phyloP scores from a whole-genome alignment of 768 basidiomycete species.

The Mycena latifolia region DNA sequence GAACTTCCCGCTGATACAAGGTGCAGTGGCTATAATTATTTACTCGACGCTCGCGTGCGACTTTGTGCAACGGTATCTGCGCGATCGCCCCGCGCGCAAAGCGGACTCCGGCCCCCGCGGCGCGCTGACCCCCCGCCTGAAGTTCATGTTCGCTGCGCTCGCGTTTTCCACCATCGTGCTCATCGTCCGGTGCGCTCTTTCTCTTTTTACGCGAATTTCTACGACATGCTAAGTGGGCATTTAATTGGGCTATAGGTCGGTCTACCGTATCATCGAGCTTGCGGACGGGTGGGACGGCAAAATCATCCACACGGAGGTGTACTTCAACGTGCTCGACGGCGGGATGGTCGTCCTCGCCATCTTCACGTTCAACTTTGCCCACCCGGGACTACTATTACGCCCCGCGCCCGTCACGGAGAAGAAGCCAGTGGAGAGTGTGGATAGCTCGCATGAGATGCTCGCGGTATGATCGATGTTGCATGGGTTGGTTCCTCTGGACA shows the following conservation, averaged over 20 bases:
- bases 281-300: constrained; percentile 62
- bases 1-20: background rate
- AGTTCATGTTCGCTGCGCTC: constrained; percentile 50
- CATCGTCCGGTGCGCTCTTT: constrained; percentile 61
- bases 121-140: background rate
- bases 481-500: no score
- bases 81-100: constrained; percentile 45
- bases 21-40: constrained; percentile 55
- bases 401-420: background rate
- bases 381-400: constrained; percentile 12
- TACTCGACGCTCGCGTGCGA: constrained; percentile 59
- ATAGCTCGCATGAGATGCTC: no score
- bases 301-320: constrained; percentile 61
- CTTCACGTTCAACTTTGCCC: constrained; percentile 20
- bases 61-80: constrained; percentile 57
- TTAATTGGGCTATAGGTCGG: constrained; percentile 32
- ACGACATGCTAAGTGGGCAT: background rate
- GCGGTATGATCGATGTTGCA: no score
- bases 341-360: constrained; percentile 26
- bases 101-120: background rate
- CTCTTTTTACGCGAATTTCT: no score
- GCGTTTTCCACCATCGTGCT: constrained; percentile 54
- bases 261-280: constrained; percentile 63
- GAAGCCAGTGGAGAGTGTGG: no score
- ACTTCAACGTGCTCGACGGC: constrained; percentile 34